These are phyloP conservation scores for Arthrobotrys conoides DNA, from an alignment of 2,329 filamentous ascomycete genomes.

Conservation along the genomic window DNA sequence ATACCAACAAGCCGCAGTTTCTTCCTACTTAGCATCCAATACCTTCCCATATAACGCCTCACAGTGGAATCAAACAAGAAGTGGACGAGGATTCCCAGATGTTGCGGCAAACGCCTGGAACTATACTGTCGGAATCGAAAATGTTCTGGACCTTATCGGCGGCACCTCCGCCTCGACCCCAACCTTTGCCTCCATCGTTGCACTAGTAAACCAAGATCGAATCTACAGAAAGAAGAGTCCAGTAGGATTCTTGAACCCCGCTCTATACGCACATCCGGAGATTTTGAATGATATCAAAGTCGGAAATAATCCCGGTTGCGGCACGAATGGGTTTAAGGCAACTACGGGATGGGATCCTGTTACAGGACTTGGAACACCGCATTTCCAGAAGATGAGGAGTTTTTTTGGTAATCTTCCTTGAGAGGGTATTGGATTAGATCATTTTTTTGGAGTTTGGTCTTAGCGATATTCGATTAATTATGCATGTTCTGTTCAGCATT, in stretches of 20 bases:
- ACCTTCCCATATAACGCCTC: conserved; percentile 66
- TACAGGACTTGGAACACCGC: conserved; percentile 66
- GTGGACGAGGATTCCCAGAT: conserved; percentile 72
- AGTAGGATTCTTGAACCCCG: conserved; percentile 50
- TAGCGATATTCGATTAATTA: background rate
- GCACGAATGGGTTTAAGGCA: conserved; percentile 64
- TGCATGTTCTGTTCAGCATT: conserved; percentile 4
- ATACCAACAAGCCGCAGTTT: conserved; percentile 70
- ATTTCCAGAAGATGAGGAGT: conserved; percentile 65
- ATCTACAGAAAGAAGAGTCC: conserved; percentile 57
- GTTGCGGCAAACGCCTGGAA: conserved; percentile 71
- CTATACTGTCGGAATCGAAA: conserved; percentile 65
- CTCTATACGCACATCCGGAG: conserved; percentile 62
- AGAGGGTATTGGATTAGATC: background rate
- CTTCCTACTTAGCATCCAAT: conserved; percentile 68
- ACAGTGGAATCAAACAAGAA: conserved; percentile 70
- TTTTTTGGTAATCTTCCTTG: conserved; percentile 52
- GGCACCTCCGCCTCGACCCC: conserved; percentile 71
- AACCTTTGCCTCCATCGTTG: conserved; percentile 67
- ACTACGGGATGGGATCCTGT: conserved; percentile 66
- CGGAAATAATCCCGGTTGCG: conserved; percentile 65
- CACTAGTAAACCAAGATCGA: conserved; percentile 68
- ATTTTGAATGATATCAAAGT: conserved; percentile 65
- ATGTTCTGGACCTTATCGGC: conserved; percentile 65
- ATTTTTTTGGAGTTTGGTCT: conserved; percentile 6